Evolutionary conservation across 352 stramenopile species (phyloP).

Genomic region (Lagenidium sp.): DNA sequence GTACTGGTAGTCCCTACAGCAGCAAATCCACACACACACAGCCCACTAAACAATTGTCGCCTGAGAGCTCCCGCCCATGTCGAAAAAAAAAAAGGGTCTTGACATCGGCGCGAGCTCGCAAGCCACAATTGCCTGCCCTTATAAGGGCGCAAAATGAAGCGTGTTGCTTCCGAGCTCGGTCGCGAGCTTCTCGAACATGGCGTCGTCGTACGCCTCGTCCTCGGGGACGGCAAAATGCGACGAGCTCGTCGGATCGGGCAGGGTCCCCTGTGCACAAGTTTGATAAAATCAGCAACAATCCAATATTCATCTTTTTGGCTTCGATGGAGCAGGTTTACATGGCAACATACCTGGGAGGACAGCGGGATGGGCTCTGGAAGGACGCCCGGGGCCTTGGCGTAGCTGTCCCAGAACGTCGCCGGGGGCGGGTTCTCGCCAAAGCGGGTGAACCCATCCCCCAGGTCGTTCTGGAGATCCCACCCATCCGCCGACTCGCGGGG

Average conservation of each 20-base stretch:
- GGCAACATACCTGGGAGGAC: slow-evolving; percentile 5
- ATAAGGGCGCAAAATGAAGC: slow-evolving; percentile 32
- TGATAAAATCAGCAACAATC: no score
- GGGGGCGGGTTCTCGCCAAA: slow-evolving; percentile 32
- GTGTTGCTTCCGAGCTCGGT: slow-evolving; percentile 27
- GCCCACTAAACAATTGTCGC: no score
- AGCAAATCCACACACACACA: no score
- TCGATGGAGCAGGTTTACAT: no score
- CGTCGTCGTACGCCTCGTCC: slow-evolving; percentile 30
- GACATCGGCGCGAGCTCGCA: no score
- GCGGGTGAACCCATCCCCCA: slow-evolving; percentile 11
- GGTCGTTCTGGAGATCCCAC: slow-evolving; percentile 16
- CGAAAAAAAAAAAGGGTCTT: no score
- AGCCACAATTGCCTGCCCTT: no score
- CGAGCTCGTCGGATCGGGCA: slow-evolving; percentile 14
- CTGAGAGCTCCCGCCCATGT: no score
- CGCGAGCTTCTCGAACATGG: slow-evolving; percentile 33
- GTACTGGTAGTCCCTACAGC: no score
- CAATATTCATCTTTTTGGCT: no score
- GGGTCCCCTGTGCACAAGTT: slow-evolving; percentile 18
- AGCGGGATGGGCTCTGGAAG: slow-evolving; percentile 21
- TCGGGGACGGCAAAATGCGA: slow-evolving; percentile 13
- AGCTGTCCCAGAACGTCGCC: slow-evolving; percentile 31
- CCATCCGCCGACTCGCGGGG: slow-evolving; percentile 13
- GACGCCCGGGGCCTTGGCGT: slow-evolving; percentile 21